Base-by-base conservation (phyloP, 352 stramenopile genomes). In the Elongisporangium anandrum region DNA sequence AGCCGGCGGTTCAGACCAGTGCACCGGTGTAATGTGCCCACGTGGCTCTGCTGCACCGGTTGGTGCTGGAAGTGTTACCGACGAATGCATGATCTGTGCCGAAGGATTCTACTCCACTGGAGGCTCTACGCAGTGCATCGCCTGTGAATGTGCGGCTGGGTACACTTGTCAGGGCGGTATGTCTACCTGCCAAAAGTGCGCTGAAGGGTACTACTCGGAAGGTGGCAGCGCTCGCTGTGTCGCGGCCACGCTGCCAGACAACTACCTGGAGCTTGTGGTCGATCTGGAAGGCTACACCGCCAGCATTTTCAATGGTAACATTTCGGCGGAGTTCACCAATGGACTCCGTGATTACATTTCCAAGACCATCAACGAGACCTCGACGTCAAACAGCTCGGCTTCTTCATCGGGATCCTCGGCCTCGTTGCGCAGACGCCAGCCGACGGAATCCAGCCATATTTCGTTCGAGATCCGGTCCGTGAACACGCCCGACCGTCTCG, bases 41-140 rank as follows among this genome's bases (percentile, higher is more conserved):
- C 64, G 69, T 8, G 75, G 75, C 53, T 68, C 52, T 6, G 69
- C 75, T 2, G 65, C 75, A 0, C 72, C 72, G 9, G 41, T 70
- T 0, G 75, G 75, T 0, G 66, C 72, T 5, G 65, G 60, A 17
- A 70, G 64, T 2, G 49, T 39, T 1, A 54, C 45, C 13, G 61
- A 60, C 4, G 64, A 81, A 51, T 84, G 75, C 49, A 58, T 73
- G 21, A 39, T 69, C 19, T 84, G 75, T 23, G 63, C 66, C 19
- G 75, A 79, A 29, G 75, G 74, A 1, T 79, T 70, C 51, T 81
- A 81, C 64, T 81, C 75, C 19, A 78, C 75, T 0, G 75, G 75
- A 13, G 75, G 72, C 10, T 70, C 72, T 16, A 81, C 63, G 22
- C 72, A 78, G 56, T 85, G 75, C 34, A 72, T 79, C 49, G 57